Evolutionary conservation across 306 rosid species (phyloP).

Genomic region (Castanea crenata): DNA sequence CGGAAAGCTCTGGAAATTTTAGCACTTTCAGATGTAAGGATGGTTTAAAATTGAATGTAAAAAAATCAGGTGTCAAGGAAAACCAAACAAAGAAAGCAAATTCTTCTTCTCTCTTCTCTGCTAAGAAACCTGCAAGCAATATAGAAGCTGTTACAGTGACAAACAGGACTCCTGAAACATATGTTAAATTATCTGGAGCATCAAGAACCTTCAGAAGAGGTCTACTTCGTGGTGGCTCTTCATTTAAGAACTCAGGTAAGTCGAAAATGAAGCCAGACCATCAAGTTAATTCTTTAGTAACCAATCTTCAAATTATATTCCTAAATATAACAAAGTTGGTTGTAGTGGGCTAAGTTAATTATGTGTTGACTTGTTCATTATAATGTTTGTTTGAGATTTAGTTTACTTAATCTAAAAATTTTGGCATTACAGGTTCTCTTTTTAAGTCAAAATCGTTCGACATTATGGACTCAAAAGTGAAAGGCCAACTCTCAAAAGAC

Average conservation of each 20-base stretch:
- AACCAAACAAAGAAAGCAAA: background rate
- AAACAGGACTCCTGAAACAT: constrained; percentile 13
- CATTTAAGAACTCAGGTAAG: constrained; percentile 6
- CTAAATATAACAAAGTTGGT: constrained; percentile 1
- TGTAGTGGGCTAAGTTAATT: background rate
- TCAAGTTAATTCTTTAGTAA: background rate
- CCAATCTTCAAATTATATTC: background rate
- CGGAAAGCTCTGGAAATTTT: background rate
- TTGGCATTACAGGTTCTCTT: constrained; percentile 1
- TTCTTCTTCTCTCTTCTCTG: constrained; percentile 1
- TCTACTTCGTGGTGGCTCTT: background rate
- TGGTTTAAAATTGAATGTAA: constrained; percentile 5
- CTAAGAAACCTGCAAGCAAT: constrained; percentile 12
- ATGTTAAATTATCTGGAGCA: constrained; percentile 2
- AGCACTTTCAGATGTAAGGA: constrained; percentile 1
- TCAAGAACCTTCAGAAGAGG: constrained; percentile 1
- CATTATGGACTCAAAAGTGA: background rate
- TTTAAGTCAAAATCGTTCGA: constrained; percentile 22
- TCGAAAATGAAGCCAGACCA: constrained; percentile 12
- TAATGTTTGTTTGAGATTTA: background rate
- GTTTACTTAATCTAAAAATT: background rate
- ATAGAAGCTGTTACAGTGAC: constrained; percentile 4
- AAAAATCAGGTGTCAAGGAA: background rate
- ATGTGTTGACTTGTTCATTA: background rate
- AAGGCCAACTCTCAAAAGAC: constrained; percentile 2